Conservation (phyloP, 164 flowering plant genomes). For the Vitis amurensis region DNA sequence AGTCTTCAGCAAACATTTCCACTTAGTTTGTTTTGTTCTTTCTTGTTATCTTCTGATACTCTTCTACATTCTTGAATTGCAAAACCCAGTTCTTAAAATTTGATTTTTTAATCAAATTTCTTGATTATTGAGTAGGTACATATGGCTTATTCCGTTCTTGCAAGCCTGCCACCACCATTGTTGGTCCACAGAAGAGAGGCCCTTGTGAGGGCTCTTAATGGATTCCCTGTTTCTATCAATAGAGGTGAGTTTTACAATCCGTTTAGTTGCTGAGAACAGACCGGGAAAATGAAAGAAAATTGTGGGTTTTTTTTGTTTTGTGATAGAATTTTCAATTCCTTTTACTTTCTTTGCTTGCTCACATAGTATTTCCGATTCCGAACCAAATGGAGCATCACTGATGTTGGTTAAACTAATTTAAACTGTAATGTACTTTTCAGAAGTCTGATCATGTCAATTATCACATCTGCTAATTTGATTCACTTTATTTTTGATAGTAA, state of each 20-base stretch:
- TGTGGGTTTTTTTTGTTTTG: background rate
- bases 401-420: too few species aligned
- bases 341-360: too few species aligned
- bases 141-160: constrained; percentile 38
- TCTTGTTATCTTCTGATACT: too few species aligned
- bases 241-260: constrained; percentile 16
- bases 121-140: constrained; percentile 2
- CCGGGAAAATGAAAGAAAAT: background rate
- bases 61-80: background rate
- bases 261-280: background rate
- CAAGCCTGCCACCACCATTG: constrained; percentile 36
- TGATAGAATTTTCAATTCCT: too few species aligned
- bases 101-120: background rate
- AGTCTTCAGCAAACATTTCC: background rate
- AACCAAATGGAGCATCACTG: too few species aligned
- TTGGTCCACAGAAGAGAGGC: constrained; percentile 32
- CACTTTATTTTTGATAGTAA: too few species aligned
- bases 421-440: too few species aligned
- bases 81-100: background rate
- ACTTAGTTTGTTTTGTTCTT: background rate
- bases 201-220: constrained; percentile 23
- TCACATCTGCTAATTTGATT: too few species aligned
- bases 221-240: constrained; percentile 28
- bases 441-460: too few species aligned
- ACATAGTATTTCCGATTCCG: too few species aligned